These are phyloP conservation scores for Schizochytrium sp. DNA, from an alignment of 108 stramenopile species.

Conservation along the genomic window DNA sequence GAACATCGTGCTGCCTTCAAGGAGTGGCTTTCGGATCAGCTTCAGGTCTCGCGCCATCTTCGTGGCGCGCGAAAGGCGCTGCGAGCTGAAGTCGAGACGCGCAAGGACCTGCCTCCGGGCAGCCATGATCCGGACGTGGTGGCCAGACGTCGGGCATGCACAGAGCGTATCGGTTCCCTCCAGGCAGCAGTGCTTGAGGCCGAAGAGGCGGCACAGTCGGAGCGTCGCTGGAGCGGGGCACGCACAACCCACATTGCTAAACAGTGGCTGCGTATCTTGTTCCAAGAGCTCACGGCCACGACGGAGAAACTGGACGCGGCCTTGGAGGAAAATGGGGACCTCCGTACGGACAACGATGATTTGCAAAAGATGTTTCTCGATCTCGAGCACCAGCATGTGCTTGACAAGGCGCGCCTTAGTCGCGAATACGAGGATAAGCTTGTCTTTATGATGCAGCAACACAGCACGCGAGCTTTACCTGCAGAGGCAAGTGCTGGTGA, in stretches of 20 bases:
- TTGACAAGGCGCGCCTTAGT: not conserved
- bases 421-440: slow-evolving; percentile 1
- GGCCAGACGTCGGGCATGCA: not conserved
- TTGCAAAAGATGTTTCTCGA: not conserved
- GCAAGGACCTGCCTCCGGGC: not conserved
- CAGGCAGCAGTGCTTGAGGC: not conserved
- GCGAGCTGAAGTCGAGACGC: not conserved
- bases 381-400: not conserved
- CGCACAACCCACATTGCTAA: not conserved
- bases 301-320: not conserved
- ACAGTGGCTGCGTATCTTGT: not conserved
- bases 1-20: not conserved
- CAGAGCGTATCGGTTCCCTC: not conserved
- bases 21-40: not conserved
- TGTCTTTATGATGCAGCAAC: not conserved
- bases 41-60: not conserved
- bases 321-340: not conserved
- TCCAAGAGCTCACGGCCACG: not conserved
- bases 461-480: not conserved
- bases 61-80: not conserved
- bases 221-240: not conserved
- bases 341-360: not conserved
- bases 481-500: not conserved
- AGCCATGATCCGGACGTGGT: not conserved
- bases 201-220: not conserved